phyloP scores from a whole-genome alignment of 148 eudicot species.

The Cornus suecica region DNA sequence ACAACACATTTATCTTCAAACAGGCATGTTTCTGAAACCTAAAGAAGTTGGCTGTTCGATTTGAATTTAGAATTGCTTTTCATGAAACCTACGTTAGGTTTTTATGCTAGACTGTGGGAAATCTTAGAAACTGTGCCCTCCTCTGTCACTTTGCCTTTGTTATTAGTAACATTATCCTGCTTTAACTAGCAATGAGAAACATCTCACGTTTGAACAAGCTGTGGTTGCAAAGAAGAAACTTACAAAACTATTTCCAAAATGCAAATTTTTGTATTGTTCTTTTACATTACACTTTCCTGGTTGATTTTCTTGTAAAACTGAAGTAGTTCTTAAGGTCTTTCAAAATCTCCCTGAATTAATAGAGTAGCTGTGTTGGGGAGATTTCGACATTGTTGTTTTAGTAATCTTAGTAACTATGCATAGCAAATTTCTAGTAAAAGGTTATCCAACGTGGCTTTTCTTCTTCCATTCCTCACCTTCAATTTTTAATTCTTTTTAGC shows the following conservation, averaged over 20 bases:
- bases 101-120: not conserved
- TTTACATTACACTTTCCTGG: not conserved
- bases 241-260: not conserved
- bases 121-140: not conserved
- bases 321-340: not conserved
- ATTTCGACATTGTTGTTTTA: too few relatives aligned
- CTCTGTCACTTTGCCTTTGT: conserved; percentile 5
- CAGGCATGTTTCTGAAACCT: not conserved
- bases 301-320: not conserved
- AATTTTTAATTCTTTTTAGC: not conserved
- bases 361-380: not conserved
- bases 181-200: not conserved
- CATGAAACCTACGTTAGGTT: not conserved
- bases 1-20: not conserved
- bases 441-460: not conserved
- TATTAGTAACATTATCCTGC: not conserved
- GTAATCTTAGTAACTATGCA: too few relatives aligned
- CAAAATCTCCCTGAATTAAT: not conserved
- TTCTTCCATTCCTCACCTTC: conserved; percentile 1
- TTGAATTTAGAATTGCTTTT: not conserved
- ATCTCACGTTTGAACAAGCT: not conserved
- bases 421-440: not conserved
- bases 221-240: not conserved
- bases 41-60: not conserved
- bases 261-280: not conserved